phyloP scores from a whole-genome alignment of 2,329 filamentous ascomycete species.

The Colletotrichum costaricense region DNA sequence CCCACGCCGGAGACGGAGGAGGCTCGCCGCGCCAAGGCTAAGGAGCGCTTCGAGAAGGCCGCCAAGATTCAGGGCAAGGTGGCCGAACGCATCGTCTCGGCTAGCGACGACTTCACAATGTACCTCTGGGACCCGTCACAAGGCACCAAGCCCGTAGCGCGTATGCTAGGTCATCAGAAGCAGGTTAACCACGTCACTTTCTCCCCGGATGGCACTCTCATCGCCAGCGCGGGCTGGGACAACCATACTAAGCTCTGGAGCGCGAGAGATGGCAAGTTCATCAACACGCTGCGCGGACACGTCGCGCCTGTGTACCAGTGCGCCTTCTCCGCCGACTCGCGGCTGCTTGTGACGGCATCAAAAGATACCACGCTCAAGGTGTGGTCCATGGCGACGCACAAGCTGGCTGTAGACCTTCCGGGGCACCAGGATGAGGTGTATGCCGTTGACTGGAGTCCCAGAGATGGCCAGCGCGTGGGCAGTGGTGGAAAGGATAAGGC shows the following conservation, averaged over 20 bases:
- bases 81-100: slow-evolving; percentile 87
- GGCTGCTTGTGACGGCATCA: slow-evolving; percentile 86
- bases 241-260: slow-evolving; percentile 96
- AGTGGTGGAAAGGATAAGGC: slow-evolving; percentile 95
- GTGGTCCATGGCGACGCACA: slow-evolving; percentile 90
- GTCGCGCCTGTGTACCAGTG: slow-evolving; percentile 92
- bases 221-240: slow-evolving; percentile 92
- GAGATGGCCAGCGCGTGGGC: slow-evolving; percentile 85
- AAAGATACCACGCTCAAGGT: slow-evolving; percentile 96
- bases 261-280: slow-evolving; percentile 76
- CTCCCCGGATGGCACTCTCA: slow-evolving; percentile 87
- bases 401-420: slow-evolving; percentile 83
- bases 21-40: slow-evolving; percentile 79
- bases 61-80: slow-evolving; percentile 81
- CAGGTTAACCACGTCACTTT: slow-evolving; percentile 96
- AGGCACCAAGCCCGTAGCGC: slow-evolving; percentile 85
- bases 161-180: slow-evolving; percentile 94
- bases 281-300: slow-evolving; percentile 89
- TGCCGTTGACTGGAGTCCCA: slow-evolving; percentile 91
- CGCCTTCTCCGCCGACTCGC: slow-evolving; percentile 90
- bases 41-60: slow-evolving; percentile 86
- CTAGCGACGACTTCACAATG: slow-evolving; percentile 96
- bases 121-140: slow-evolving; percentile 89
- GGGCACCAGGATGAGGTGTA: slow-evolving; percentile 95
- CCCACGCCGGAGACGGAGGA: slow-evolving; percentile 74